A percentile compares a stretch with the other conserved stretches of the same genome.
Evolutionary conservation across 495 filamentous ascomycete genomes (phyloP).

Genomic region (Penicillium ucsense): DNA sequence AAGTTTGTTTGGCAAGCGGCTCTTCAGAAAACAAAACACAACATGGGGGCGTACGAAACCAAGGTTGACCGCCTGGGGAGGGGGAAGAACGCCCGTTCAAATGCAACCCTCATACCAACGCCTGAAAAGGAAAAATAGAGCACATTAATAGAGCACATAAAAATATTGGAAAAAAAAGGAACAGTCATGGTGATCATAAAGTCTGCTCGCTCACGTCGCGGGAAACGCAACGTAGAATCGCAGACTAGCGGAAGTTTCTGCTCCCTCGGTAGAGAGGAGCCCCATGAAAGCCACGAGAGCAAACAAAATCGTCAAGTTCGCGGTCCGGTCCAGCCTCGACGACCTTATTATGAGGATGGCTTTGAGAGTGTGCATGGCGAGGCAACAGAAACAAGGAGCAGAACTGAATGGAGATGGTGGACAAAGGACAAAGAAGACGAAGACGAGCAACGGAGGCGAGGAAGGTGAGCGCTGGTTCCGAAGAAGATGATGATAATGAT

Average conservation of each 20-base stretch:
- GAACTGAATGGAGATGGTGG: not conserved
- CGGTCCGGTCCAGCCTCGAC: slow-evolving; percentile 24
- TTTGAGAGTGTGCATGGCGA: slow-evolving; percentile 4
- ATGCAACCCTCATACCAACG: slow-evolving; percentile 1
- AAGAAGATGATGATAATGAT: slow-evolving; percentile 20
- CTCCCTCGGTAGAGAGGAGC: too few relatives aligned
- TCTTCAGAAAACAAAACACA: not conserved
- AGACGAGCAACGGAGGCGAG: slow-evolving; percentile 8
- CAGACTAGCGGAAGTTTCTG: too few relatives aligned
- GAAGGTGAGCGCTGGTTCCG: not conserved
- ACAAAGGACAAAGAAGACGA: slow-evolving; percentile 7
- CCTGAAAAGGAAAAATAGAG: not conserved
- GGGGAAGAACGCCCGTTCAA: not conserved
- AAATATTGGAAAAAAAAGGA: too few relatives aligned
- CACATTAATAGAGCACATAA: not conserved
- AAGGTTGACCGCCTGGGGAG: not conserved
- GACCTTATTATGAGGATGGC: slow-evolving; percentile 15
- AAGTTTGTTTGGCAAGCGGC: too few relatives aligned
- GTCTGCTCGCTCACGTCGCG: too few relatives aligned
- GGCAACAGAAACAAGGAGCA: not conserved
- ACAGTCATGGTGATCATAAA: too few relatives aligned
- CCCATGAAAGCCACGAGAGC: slow-evolving; percentile 7
- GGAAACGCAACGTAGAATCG: too few relatives aligned
- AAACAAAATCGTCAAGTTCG: too few relatives aligned
- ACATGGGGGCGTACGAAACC: not conserved